Evolutionary conservation across 2,329 filamentous ascomycete species (phyloP).

Genomic region (Blumeriella jaapii): DNA sequence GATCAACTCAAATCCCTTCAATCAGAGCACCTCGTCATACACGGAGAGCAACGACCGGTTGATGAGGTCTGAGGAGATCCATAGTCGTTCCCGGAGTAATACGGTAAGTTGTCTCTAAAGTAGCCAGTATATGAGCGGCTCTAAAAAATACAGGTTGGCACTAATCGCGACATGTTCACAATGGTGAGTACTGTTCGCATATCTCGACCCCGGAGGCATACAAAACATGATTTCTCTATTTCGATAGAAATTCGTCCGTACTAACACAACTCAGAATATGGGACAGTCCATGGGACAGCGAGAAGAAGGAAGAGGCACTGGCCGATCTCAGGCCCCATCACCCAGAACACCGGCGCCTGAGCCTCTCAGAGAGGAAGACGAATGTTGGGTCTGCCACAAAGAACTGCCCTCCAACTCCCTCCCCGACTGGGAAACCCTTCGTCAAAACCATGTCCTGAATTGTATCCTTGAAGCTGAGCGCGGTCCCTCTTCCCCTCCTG

Average conservation of each 20-base stretch:
- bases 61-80: slow-evolving; percentile 7
- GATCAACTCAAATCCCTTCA: slow-evolving; percentile 4
- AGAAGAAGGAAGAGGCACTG: too few species aligned
- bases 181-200: too few species aligned
- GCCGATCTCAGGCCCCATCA: slow-evolving; percentile 5
- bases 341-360: too few species aligned
- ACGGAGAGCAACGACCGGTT: slow-evolving; percentile 7
- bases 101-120: slow-evolving; percentile 14
- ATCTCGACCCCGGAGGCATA: too few species aligned
- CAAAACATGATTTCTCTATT: too few species aligned
- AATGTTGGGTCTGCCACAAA: slow-evolving; percentile 65
- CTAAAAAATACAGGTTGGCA: slow-evolving; percentile 6
- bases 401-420: slow-evolving; percentile 52
- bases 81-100: slow-evolving; percentile 20
- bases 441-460: slow-evolving; percentile 45
- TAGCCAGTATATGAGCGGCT: neutral
- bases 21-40: slow-evolving; percentile 7
- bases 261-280: neutral
- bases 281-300: too few species aligned
- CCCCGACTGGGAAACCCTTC: slow-evolving; percentile 40
- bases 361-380: slow-evolving; percentile 61
- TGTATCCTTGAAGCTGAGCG: slow-evolving; percentile 34
- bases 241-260: neutral
- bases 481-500: slow-evolving; percentile 2
- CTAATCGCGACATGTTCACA: neutral